Conservation (phyloP, 1,284 basidiomycete species). For the Boletus semigastroideus region DNA sequence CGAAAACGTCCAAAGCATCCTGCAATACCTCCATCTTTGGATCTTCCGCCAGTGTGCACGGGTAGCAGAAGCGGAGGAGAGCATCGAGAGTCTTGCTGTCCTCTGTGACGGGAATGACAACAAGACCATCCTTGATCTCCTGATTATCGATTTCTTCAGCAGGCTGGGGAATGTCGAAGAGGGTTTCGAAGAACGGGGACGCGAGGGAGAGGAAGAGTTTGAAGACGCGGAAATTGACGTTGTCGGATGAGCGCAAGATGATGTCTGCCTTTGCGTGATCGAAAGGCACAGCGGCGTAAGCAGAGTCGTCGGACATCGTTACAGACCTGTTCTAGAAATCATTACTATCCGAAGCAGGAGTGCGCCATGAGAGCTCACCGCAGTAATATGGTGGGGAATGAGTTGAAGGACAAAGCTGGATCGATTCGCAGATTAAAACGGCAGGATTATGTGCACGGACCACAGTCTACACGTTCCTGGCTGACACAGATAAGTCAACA, state of each 20-base stretch:
- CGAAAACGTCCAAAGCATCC: not conserved
- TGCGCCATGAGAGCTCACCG: not conserved
- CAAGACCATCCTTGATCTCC: slow-evolving; percentile 14
- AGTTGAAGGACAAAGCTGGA: not conserved
- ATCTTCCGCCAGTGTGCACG: not conserved
- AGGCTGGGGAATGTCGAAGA: slow-evolving; percentile 43
- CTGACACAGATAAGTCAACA: not conserved
- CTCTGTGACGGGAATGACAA: not conserved
- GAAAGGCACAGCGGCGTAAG: slow-evolving; percentile 23
- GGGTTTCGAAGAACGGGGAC: slow-evolving; percentile 43
- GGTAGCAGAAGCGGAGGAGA: slow-evolving; percentile 6
- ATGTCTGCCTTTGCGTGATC: slow-evolving; percentile 19
- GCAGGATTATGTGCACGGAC: not conserved
- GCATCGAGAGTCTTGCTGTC: slow-evolving; percentile 1
- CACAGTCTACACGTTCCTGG: not conserved
- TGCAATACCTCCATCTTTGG: not conserved
- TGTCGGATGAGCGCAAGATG: slow-evolving; percentile 44
- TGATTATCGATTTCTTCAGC: slow-evolving; percentile 3
- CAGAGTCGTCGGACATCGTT: not conserved
- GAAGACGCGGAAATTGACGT: slow-evolving; percentile 36
- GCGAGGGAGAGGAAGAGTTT: slow-evolving; percentile 17
- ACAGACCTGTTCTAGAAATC: not conserved
- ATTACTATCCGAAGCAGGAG: not conserved
- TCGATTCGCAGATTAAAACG: not conserved
- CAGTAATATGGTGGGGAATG: not conserved